Evolutionary conservation across 257 asterid genomes (phyloP).

Genomic region (Anisodus acutangulus): DNA sequence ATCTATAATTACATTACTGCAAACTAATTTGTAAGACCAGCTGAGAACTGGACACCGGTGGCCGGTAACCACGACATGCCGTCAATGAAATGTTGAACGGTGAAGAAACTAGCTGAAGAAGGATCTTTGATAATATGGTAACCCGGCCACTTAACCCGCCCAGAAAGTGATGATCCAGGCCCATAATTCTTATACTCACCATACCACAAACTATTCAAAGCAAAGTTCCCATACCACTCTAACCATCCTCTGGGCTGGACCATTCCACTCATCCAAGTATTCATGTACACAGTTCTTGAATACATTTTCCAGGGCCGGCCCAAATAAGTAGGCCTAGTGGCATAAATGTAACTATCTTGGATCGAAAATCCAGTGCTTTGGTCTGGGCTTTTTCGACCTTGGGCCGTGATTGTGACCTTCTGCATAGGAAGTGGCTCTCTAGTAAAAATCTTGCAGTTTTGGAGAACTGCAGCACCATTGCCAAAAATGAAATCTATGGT

Average conservation of each 20-base stretch:
- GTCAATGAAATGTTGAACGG: slow-evolving; percentile 71
- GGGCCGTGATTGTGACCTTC: slow-evolving; percentile 93
- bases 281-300: slow-evolving; percentile 77
- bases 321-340: slow-evolving; percentile 73
- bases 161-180: slow-evolving; percentile 68
- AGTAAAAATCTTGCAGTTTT: slow-evolving; percentile 79
- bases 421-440: slow-evolving; percentile 74
- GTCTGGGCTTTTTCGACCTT: slow-evolving; percentile 85
- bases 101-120: slow-evolving; percentile 65
- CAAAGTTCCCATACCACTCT: slow-evolving; percentile 86
- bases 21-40: slow-evolving; percentile 54
- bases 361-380: slow-evolving; percentile 88
- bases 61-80: slow-evolving; percentile 91
- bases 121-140: slow-evolving; percentile 69
- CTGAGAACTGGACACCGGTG: slow-evolving; percentile 72
- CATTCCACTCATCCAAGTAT: slow-evolving; percentile 77
- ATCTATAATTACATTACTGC: not conserved
- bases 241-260: slow-evolving; percentile 98
- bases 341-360: slow-evolving; percentile 72
- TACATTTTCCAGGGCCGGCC: slow-evolving; percentile 91
- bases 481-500: slow-evolving; percentile 98
- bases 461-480: slow-evolving; percentile 93
- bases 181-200: slow-evolving; percentile 96
- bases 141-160: slow-evolving; percentile 83
- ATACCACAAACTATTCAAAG: slow-evolving; percentile 74